Conservation (phyloP, 768 basidiomycete genomes). For the Pulveroboletus sp. region DNA sequence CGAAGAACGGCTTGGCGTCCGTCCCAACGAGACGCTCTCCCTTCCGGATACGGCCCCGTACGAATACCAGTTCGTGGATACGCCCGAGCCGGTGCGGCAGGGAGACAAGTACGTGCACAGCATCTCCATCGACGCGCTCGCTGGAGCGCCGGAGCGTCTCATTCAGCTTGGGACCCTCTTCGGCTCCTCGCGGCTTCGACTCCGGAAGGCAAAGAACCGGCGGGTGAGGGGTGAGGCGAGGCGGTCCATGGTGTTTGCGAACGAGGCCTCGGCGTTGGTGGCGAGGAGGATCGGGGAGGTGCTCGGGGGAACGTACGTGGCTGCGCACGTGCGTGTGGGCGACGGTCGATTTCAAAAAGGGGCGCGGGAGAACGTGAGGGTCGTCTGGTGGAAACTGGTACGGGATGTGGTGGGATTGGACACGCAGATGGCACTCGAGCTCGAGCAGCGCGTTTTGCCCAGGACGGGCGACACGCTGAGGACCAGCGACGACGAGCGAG, state of each 20-base stretch:
- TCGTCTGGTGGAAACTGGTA: slow-evolving; percentile 58
- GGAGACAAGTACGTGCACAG: slow-evolving; percentile 10
- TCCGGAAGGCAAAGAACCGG: slow-evolving; percentile 39
- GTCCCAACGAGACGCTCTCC: slow-evolving; percentile 37
- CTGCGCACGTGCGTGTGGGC: slow-evolving; percentile 63
- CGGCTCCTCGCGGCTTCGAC: slow-evolving; percentile 64
- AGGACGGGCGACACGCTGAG: background rate
- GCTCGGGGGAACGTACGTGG: slow-evolving; percentile 51
- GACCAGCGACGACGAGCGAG: background rate
- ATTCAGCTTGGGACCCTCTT: slow-evolving; percentile 74
- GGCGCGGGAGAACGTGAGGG: slow-evolving; percentile 39
- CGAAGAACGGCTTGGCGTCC: slow-evolving; percentile 23
- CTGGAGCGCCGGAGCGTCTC: slow-evolving; percentile 38
- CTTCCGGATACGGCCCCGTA: slow-evolving; percentile 58
- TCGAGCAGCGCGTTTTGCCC: slow-evolving; percentile 19
- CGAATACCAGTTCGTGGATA: slow-evolving; percentile 35
- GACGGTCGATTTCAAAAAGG: slow-evolving; percentile 58
- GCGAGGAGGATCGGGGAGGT: slow-evolving; percentile 41
- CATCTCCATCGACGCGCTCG: slow-evolving; percentile 12
- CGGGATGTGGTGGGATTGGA: slow-evolving; percentile 43
- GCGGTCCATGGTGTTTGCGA: slow-evolving; percentile 52
- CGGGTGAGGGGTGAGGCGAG: slow-evolving; percentile 47
- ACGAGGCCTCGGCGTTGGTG: slow-evolving; percentile 41
- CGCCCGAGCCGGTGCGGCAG: slow-evolving; percentile 2
- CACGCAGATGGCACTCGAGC: slow-evolving; percentile 30